Conservation (phyloP, 164 flowering plant species). For the Santalum album region DNA sequence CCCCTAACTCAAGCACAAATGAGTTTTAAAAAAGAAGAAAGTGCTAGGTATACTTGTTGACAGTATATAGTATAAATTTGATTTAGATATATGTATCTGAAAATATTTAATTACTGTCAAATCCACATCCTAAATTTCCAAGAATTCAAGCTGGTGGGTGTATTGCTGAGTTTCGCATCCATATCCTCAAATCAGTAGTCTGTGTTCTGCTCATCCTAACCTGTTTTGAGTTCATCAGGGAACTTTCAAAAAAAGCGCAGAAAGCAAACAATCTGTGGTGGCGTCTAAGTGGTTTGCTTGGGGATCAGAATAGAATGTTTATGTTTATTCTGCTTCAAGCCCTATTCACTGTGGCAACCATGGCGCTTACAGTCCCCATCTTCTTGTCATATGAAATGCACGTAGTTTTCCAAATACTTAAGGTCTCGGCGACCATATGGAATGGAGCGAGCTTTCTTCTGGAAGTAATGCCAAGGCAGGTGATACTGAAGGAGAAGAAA, state of each 20-base stretch:
- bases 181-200: not conserved
- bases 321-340: conserved; percentile 86
- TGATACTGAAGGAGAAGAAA: conserved; percentile 80
- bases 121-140: too few relatives aligned
- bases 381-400: conserved; percentile 72
- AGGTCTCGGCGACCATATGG: conserved; percentile 85
- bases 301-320: conserved; percentile 79
- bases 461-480: conserved; percentile 95
- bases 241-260: conserved; percentile 89
- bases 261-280: conserved; percentile 92
- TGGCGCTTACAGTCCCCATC: conserved; percentile 88
- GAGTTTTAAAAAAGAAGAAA: too few relatives aligned
- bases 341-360: conserved; percentile 81
- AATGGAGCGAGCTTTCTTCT: conserved; percentile 90
- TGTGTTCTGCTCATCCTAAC: not conserved
- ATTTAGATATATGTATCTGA: too few relatives aligned
- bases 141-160: too few relatives aligned
- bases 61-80: too few relatives aligned
- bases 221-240: conserved; percentile 32
- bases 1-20: too few relatives aligned
- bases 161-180: too few relatives aligned
- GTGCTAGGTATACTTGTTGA: too few relatives aligned
- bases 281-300: conserved; percentile 86
- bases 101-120: too few relatives aligned
- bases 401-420: conserved; percentile 69